phyloP scores from a whole-genome alignment of 345 rosid species.

The Barbarea vulgaris region DNA sequence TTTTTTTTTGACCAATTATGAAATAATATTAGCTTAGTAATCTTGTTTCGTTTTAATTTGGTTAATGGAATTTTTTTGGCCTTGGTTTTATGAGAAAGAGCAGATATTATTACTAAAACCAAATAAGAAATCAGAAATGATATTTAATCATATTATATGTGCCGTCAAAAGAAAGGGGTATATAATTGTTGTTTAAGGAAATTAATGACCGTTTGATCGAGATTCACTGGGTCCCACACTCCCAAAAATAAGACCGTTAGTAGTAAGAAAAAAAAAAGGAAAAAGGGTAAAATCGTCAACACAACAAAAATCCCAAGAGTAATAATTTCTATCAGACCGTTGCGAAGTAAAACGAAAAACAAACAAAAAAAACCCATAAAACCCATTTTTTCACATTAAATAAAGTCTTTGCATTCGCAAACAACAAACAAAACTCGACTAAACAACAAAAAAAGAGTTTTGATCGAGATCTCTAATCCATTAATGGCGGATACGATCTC shows the following conservation, averaged over 20 bases:
- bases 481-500: slow-evolving; percentile 49
- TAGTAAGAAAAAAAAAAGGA: not conserved
- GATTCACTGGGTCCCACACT: slow-evolving; percentile 15
- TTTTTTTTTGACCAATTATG: no score
- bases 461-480: not conserved
- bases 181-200: not conserved
- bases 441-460: not conserved
- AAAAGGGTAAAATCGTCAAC: slow-evolving; percentile 13
- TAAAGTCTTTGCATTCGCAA: not conserved
- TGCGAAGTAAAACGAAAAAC: slow-evolving; percentile 6
- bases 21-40: no score
- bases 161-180: not conserved
- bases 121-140: no score
- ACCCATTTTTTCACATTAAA: slow-evolving; percentile 14
- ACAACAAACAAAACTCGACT: not conserved
- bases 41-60: no score
- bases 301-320: not conserved
- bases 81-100: no score
- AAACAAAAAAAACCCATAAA: slow-evolving; percentile 1
- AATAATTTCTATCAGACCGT: slow-evolving; percentile 31
- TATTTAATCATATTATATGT: no score
- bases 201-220: slow-evolving; percentile 35
- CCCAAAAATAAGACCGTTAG: slow-evolving; percentile 39
- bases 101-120: no score
- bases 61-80: no score